Evolutionary conservation across 2,329 filamentous ascomycete species (phyloP).

Genomic region (Helotiales sp.): DNA sequence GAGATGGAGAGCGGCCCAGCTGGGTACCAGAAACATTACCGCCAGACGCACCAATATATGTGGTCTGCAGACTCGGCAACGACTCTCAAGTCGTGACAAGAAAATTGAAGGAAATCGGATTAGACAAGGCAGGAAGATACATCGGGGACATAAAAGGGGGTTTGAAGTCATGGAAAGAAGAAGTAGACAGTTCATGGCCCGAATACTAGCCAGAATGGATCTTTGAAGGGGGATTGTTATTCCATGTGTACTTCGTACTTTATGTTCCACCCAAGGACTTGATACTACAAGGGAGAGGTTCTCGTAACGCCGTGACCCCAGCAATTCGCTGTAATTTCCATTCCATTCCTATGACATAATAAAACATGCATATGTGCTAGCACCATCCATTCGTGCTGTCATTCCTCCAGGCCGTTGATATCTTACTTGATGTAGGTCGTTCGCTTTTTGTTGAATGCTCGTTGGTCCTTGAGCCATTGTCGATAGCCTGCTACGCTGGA

Average conservation of each 20-base stretch:
- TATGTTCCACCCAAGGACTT: background rate
- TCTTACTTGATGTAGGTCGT: slow-evolving; percentile 31
- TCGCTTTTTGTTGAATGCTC: slow-evolving; percentile 89
- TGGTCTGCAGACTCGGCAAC: slow-evolving; percentile 75
- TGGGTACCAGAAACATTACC: slow-evolving; percentile 44
- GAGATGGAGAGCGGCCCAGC: slow-evolving; percentile 14
- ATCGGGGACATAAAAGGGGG: slow-evolving; percentile 74
- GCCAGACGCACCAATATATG: slow-evolving; percentile 58
- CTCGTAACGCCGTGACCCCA: slow-evolving; percentile 18
- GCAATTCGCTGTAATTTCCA: slow-evolving; percentile 10
- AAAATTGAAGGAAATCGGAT: slow-evolving; percentile 60
- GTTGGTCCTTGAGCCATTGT: slow-evolving; percentile 95
- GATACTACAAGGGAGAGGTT: slow-evolving; percentile 27
- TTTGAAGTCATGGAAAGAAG: slow-evolving; percentile 68
- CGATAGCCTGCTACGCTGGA: slow-evolving; percentile 88
- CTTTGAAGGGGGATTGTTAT: slow-evolving; percentile 6
- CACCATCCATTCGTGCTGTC: background rate
- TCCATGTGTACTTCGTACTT: slow-evolving; percentile 6
- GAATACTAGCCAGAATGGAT: slow-evolving; percentile 45
- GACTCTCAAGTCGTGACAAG: slow-evolving; percentile 72
- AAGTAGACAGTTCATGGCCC: slow-evolving; percentile 61
- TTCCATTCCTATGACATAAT: slow-evolving; percentile 12
- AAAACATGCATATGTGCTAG: background rate
- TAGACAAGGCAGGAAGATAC: slow-evolving; percentile 50
- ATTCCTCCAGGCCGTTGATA: background rate